Evolutionary conservation across 1,284 basidiomycete genomes (phyloP).

Genomic region (Coniferiporia sulphurascens): DNA sequence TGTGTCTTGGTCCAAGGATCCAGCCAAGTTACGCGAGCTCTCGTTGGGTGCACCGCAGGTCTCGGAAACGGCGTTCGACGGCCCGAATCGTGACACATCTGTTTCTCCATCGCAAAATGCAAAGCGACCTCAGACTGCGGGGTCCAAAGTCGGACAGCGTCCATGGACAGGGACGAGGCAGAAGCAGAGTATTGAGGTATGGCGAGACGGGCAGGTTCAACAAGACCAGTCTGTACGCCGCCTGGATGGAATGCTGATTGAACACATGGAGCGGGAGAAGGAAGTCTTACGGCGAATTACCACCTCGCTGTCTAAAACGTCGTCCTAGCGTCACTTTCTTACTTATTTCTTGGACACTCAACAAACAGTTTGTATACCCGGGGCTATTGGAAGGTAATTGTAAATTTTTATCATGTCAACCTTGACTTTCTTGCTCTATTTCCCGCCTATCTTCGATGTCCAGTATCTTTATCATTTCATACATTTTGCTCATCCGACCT

Average conservation of each 20-base stretch:
- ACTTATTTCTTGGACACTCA: conserved; percentile 1
- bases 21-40: conserved; percentile 4
- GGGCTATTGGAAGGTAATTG: conserved; percentile 16
- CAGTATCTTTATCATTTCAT: conserved; percentile 6
- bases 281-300: conserved; percentile 70
- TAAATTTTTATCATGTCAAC: conserved; percentile 6
- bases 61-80: conserved; percentile 13
- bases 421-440: not conserved
- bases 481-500: conserved; percentile 3
- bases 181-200: not conserved
- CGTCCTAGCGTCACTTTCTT: conserved; percentile 5
- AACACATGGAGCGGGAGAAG: conserved; percentile 68
- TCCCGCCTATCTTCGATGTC: not conserved
- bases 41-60: conserved; percentile 6
- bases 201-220: conserved; percentile 28
- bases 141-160: not conserved
- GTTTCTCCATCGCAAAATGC: not conserved
- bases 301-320: conserved; percentile 32
- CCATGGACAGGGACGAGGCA: not conserved
- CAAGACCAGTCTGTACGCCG: conserved; percentile 52
- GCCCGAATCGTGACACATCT: conserved; percentile 7
- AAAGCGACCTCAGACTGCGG: conserved; percentile 8
- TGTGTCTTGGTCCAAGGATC: conserved; percentile 7
- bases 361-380: conserved; percentile 12
- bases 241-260: conserved; percentile 68